Percentiles rank a stretch among this genome's conserved stretches.
phyloP scores from a whole-genome alignment of 169 alveolate species.

The Eimeria maxima region DNA sequence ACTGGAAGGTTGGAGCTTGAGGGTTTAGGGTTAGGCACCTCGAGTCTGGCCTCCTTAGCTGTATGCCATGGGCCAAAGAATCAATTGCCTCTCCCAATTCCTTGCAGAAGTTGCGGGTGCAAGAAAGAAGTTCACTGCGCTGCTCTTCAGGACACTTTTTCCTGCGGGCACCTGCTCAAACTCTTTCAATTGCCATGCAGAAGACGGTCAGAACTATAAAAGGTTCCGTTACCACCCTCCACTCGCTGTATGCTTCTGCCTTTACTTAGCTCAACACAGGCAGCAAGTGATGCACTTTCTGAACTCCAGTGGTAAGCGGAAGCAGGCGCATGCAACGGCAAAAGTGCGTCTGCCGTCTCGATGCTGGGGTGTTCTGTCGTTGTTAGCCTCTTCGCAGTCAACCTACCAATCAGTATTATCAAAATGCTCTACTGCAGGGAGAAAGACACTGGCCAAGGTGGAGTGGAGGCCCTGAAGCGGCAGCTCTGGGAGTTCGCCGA shows the following conservation, averaged over 20 bases:
- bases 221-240: not conserved
- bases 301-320: not conserved
- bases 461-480: slow-evolving; percentile 89
- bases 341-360: no score
- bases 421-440: slow-evolving; percentile 85
- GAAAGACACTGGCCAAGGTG: slow-evolving; percentile 87
- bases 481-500: slow-evolving; percentile 91
- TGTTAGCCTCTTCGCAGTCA: not conserved
- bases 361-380: no score
- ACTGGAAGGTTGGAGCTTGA: not conserved
- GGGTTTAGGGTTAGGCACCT: slow-evolving; percentile 28
- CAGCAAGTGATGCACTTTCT: not conserved
- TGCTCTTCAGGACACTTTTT: slow-evolving; percentile 85
- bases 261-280: not conserved
- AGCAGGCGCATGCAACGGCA: not conserved
- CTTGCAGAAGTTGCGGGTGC: slow-evolving; percentile 85
- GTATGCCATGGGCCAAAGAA: slow-evolving; percentile 85
- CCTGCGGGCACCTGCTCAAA: slow-evolving; percentile 71
- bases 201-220: not conserved
- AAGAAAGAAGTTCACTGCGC: slow-evolving; percentile 71
- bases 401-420: slow-evolving; percentile 36
- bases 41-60: slow-evolving; percentile 76
- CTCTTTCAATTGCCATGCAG: not conserved
- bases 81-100: slow-evolving; percentile 86
- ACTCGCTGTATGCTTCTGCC: not conserved